Evolutionary conservation across 768 basidiomycete genomes (phyloP).

Genomic region (Hericium coralloides): DNA sequence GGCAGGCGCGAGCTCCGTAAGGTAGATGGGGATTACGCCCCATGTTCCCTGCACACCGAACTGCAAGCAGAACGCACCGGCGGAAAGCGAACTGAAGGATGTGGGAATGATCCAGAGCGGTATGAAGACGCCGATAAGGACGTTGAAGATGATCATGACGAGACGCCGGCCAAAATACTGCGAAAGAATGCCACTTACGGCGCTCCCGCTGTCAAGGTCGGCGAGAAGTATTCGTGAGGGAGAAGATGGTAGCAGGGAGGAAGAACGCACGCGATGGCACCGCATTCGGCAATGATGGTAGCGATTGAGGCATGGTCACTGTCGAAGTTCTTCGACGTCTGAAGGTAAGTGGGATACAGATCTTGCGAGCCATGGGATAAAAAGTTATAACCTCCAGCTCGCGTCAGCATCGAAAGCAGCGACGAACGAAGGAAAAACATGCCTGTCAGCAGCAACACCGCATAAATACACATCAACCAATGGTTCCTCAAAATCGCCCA

Average conservation of each 20-base stretch:
- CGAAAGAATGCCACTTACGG: slow-evolving; percentile 28
- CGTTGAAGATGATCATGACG: slow-evolving; percentile 29
- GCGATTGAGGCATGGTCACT: slow-evolving; percentile 27
- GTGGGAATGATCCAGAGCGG: slow-evolving; percentile 38
- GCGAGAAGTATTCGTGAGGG: not conserved
- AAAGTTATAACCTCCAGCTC: slow-evolving; percentile 37
- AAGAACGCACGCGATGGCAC: slow-evolving; percentile 20
- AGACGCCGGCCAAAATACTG: slow-evolving; percentile 40
- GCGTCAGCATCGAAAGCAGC: not conserved
- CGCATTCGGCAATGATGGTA: slow-evolving; percentile 34
- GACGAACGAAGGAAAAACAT: slow-evolving; percentile 1
- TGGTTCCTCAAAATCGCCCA: slow-evolving; percentile 71
- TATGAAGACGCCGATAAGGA: slow-evolving; percentile 24
- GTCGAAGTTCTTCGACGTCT: slow-evolving; percentile 26
- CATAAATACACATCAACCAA: slow-evolving; percentile 80
- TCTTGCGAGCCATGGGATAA: slow-evolving; percentile 41
- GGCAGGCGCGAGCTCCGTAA: slow-evolving; percentile 38
- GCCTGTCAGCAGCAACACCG: slow-evolving; percentile 71
- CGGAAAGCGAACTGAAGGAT: slow-evolving; percentile 30
- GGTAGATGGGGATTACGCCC: slow-evolving; percentile 30
- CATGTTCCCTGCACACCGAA: slow-evolving; percentile 36
- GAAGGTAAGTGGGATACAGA: slow-evolving; percentile 32
- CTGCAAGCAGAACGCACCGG: slow-evolving; percentile 40
- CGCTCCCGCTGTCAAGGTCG: slow-evolving; percentile 23
- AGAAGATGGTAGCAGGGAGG: not conserved